phyloP scores from a whole-genome alignment of 2,329 filamentous ascomycete species.

The Pseudogymnoascus sp. region DNA sequence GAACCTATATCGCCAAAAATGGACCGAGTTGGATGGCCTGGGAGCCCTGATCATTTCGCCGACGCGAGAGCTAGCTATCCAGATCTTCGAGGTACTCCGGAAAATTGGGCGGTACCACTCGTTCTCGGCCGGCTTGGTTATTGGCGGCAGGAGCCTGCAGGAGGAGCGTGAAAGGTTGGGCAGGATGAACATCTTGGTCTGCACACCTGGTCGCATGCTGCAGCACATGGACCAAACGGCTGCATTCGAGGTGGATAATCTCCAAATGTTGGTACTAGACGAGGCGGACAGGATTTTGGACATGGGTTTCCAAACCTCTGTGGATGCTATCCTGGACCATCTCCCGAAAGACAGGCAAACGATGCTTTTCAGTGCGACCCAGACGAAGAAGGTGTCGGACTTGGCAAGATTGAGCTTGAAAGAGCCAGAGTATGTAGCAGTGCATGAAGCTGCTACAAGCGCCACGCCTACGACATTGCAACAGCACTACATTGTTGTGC shows the following conservation, averaged over 20 bases:
- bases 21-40: constrained; percentile 83
- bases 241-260: constrained; percentile 77
- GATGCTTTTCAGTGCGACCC: constrained; percentile 89
- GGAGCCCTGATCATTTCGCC: constrained; percentile 90
- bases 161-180: constrained; percentile 78
- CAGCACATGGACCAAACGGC: constrained; percentile 95
- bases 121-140: constrained; percentile 88
- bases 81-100: constrained; percentile 90
- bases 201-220: constrained; percentile 87
- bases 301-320: constrained; percentile 85
- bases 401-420: constrained; percentile 78
- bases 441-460: constrained; percentile 71
- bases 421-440: constrained; percentile 90
- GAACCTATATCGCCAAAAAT: constrained; percentile 80
- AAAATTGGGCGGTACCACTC: constrained; percentile 83
- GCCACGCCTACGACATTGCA: constrained; percentile 79
- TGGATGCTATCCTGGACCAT: constrained; percentile 90
- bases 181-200: constrained; percentile 95
- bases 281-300: constrained; percentile 96
- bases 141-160: constrained; percentile 83
- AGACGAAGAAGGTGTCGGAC: constrained; percentile 90
- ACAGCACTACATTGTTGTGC: constrained; percentile 84
- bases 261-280: constrained; percentile 89
- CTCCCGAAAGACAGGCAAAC: constrained; percentile 81
- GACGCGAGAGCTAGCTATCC: constrained; percentile 88